A percentile compares a stretch with the other conserved stretches of the same genome.
These are phyloP conservation scores for Globisporangium polare DNA, from an alignment of 352 stramenopile species.

Conservation along the genomic window DNA sequence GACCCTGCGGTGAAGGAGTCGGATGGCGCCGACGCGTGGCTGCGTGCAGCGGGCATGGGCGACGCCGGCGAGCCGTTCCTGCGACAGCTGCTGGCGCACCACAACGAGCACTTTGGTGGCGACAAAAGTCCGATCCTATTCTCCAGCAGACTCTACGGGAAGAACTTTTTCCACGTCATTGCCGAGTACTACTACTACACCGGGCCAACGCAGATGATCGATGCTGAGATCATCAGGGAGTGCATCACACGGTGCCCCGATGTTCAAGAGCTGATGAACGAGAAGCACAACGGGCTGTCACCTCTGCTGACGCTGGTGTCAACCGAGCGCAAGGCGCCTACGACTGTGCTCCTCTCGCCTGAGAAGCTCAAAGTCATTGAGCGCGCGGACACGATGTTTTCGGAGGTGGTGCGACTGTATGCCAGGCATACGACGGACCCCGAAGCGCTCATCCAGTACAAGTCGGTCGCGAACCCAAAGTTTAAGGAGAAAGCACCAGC, in stretches of 20 bases:
- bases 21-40: slow-evolving; percentile 51
- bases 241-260: slow-evolving; percentile 27
- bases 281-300: slow-evolving; percentile 37
- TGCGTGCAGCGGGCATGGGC: slow-evolving; percentile 33
- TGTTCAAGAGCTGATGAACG: slow-evolving; percentile 32
- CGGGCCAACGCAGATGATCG: slow-evolving; percentile 17
- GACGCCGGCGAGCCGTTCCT: slow-evolving; percentile 36
- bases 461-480: not conserved
- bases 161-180: slow-evolving; percentile 60
- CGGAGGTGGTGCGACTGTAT: slow-evolving; percentile 42
- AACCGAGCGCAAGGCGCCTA: slow-evolving; percentile 17
- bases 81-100: slow-evolving; percentile 40
- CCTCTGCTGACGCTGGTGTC: slow-evolving; percentile 45
- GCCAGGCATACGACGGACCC: slow-evolving; percentile 32
- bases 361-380: slow-evolving; percentile 1
- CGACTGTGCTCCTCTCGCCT: slow-evolving; percentile 11
- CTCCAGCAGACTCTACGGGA: not conserved
- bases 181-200: slow-evolving; percentile 13
- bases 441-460: slow-evolving; percentile 30
- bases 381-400: slow-evolving; percentile 31
- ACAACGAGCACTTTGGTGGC: slow-evolving; percentile 22
- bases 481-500: not conserved
- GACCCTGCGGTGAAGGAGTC: slow-evolving; percentile 28
- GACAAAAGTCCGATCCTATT: slow-evolving; percentile 16
- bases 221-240: slow-evolving; percentile 27